A percentile compares a stretch with the other conserved stretches of the same genome.
Conservation (phyloP, 2,329 filamentous ascomycete species). For the Calcarisporium arbuscula region DNA sequence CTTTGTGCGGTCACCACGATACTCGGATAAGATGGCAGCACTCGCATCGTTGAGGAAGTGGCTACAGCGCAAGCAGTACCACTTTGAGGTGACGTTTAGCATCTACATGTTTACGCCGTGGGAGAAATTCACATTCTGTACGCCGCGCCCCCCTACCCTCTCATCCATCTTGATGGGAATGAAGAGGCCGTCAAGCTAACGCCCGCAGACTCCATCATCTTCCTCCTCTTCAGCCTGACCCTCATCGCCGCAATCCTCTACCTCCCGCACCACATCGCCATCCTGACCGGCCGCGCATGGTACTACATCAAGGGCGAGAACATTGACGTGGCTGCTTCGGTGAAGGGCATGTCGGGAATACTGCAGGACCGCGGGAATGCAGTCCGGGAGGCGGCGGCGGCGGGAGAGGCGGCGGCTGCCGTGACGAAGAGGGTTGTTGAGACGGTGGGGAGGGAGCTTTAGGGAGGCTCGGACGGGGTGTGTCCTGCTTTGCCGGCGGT, state of each 20-base stretch:
- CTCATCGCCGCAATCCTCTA: constrained; percentile 85
- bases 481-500: too few relatives aligned
- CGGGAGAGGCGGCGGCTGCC: constrained; percentile 16
- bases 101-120: constrained; percentile 96
- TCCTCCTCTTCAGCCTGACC: constrained; percentile 82
- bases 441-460: constrained; percentile 28
- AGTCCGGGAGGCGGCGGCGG: constrained; percentile 12
- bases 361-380: constrained; percentile 19
- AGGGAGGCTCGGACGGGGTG: too few relatives aligned
- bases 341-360: constrained; percentile 25
- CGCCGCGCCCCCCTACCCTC: constrained; percentile 25
- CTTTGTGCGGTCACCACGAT: too few relatives aligned
- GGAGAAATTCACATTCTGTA: constrained; percentile 97
- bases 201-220: constrained; percentile 78
- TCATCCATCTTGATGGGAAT: background rate
- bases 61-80: constrained; percentile 93
- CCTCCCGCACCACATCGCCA: constrained; percentile 82
- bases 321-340: constrained; percentile 36
- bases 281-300: constrained; percentile 78
- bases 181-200: constrained; percentile 53
- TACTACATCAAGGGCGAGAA: constrained; percentile 91
- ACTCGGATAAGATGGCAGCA: constrained; percentile 23
- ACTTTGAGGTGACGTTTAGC: constrained; percentile 94
- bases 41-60: constrained; percentile 63
- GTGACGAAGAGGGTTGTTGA: constrained; percentile 18